Percentiles rank a stretch among this genome's conserved stretches.
These are phyloP conservation scores for Microstegium vimineum DNA, from an alignment of 176 grass and related monocot species.

Conservation along the genomic window DNA sequence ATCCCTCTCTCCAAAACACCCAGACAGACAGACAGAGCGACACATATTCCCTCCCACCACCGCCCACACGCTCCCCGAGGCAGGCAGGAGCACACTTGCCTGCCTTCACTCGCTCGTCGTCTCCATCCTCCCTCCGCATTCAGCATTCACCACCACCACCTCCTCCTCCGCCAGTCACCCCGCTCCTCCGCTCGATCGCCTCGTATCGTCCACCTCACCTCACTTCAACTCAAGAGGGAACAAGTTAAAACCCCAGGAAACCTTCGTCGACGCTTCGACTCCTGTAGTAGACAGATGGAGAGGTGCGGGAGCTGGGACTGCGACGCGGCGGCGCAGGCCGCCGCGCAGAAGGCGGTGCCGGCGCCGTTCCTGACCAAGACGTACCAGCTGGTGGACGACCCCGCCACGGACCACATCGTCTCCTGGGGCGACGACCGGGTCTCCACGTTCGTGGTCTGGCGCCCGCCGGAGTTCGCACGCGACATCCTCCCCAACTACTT, in stretches of 20 bases:
- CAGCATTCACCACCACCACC: constrained; percentile 30
- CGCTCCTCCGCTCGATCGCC: not conserved
- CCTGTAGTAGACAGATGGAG: constrained; percentile 42
- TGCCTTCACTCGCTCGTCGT: not conserved
- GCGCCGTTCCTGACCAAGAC: constrained; percentile 98
- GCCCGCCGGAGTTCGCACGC: constrained; percentile 89
- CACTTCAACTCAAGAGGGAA: not conserved
- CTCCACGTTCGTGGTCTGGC: constrained; percentile 95
- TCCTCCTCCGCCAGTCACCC: not conserved
- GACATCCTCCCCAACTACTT: constrained; percentile 98
- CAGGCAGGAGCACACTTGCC: constrained; percentile 8
- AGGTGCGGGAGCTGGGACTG: constrained; percentile 65
- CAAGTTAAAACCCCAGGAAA: constrained; percentile 42
- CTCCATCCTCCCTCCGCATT: not conserved
- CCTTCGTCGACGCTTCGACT: constrained; percentile 33
- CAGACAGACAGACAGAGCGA: constrained; percentile 60
- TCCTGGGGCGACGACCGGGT: constrained; percentile 93
- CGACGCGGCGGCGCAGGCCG: constrained; percentile 42
- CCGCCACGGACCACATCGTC: constrained; percentile 91
- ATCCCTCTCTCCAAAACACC: constrained; percentile 41
- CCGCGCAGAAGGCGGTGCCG: constrained; percentile 81
- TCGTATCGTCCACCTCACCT: not conserved
- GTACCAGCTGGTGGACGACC: constrained; percentile 94
- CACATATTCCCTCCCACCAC: constrained; percentile 88
- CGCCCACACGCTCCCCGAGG: constrained; percentile 53